Evolutionary conservation across 129 eudicot species (phyloP).

Genomic region (Flaveria trinervia): DNA sequence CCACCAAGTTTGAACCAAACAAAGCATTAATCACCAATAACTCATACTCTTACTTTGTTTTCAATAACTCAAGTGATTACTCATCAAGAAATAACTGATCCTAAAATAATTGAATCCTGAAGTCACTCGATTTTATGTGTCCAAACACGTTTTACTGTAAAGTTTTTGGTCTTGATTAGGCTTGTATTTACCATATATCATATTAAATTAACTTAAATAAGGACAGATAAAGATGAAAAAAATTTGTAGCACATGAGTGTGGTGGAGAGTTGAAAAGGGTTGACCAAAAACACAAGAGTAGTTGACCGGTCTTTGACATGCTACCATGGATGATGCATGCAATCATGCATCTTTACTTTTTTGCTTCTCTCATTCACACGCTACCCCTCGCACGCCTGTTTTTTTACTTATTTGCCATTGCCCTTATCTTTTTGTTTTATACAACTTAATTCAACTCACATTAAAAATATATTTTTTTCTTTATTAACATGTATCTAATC

Average conservation of each 20-base stretch:
- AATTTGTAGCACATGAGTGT: slow-evolving; percentile 11
- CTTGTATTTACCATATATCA: too few species aligned
- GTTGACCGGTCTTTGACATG: slow-evolving; percentile 46
- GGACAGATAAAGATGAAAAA: background rate
- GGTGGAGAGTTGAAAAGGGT: slow-evolving; percentile 28
- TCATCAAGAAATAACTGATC: too few species aligned
- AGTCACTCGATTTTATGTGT: too few species aligned
- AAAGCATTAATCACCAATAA: too few species aligned
- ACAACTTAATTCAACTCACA: slow-evolving; percentile 19
- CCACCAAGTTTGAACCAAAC: too few species aligned
- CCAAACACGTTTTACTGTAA: too few species aligned
- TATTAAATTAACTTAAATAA: too few species aligned
- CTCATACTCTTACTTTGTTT: too few species aligned
- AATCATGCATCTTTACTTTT: slow-evolving; percentile 37
- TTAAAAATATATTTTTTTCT: background rate
- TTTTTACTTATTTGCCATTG: background rate
- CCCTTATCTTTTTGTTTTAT: background rate
- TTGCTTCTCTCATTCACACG: slow-evolving; percentile 33
- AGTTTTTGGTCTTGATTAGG: too few species aligned
- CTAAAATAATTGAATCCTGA: too few species aligned
- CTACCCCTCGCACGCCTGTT: slow-evolving; percentile 42
- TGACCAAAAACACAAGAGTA: slow-evolving; percentile 25
- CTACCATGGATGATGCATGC: slow-evolving; percentile 32
- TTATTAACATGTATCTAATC: background rate
- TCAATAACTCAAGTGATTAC: too few species aligned